These are phyloP conservation scores for Primulina tabacum DNA, from an alignment of 257 asterid genomes.

Conservation along the genomic window DNA sequence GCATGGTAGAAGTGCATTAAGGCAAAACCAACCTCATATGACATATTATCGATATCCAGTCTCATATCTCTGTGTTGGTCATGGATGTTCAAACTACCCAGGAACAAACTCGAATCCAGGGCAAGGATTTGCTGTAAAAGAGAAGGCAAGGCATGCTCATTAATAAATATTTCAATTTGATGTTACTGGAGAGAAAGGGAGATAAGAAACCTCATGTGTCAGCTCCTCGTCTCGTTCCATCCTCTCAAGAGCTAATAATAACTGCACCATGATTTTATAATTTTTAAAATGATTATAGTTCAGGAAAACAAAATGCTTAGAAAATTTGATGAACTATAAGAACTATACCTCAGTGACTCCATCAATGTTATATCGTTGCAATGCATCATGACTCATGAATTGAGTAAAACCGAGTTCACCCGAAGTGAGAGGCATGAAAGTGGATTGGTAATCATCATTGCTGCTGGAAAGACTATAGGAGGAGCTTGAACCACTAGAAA, in stretches of 20 bases:
- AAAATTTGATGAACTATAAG: not conserved
- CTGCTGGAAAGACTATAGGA: slow-evolving; percentile 41
- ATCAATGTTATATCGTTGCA: slow-evolving; percentile 50
- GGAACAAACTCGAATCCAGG: slow-evolving; percentile 62
- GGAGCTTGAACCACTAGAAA: slow-evolving; percentile 51
- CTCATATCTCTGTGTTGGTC: slow-evolving; percentile 91
- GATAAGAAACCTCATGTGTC: slow-evolving; percentile 61
- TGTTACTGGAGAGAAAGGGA: not conserved
- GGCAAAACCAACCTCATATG: slow-evolving; percentile 67
- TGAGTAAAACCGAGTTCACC: slow-evolving; percentile 36
- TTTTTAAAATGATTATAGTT: too few relatives aligned
- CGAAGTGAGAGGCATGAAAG: slow-evolving; percentile 31
- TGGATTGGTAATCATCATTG: slow-evolving; percentile 33
- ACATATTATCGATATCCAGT: slow-evolving; percentile 93
- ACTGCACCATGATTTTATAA: slow-evolving; percentile 35
- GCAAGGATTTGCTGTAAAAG: slow-evolving; percentile 58
- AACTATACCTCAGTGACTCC: slow-evolving; percentile 66
- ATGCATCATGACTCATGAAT: slow-evolving; percentile 33
- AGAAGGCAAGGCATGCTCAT: slow-evolving; percentile 16
- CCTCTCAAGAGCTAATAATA: slow-evolving; percentile 74
- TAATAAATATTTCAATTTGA: not conserved
- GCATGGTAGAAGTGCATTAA: not conserved
- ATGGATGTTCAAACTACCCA: slow-evolving; percentile 57
- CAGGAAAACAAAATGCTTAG: not conserved
- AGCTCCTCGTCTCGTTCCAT: slow-evolving; percentile 66